Conservation (phyloP, 345 rosid genomes). For the Aurinia saxatilis region DNA sequence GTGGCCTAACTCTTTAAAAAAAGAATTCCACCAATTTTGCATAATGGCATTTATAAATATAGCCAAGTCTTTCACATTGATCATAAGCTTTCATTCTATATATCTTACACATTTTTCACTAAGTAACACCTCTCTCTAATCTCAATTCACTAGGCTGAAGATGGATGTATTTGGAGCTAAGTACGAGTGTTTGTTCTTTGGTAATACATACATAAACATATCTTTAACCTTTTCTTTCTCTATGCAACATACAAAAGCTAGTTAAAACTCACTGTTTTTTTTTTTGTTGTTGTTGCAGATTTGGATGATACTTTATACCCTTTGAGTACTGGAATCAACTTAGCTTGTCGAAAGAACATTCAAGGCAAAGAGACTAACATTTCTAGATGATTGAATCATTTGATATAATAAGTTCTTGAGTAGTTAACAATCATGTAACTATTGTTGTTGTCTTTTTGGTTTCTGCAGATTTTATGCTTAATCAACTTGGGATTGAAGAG, state of each 20-base stretch:
- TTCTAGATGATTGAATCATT: slow-evolving; percentile 2
- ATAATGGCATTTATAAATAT: background rate
- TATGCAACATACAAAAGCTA: background rate
- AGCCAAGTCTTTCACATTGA: background rate
- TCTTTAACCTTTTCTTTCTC: background rate
- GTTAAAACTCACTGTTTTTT: background rate
- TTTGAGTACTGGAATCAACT: slow-evolving; percentile 59
- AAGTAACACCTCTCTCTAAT: background rate
- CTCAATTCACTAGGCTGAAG: background rate
- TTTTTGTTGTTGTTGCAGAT: slow-evolving; percentile 37
- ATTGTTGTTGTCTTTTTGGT: background rate
- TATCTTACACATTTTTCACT: background rate
- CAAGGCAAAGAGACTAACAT: slow-evolving; percentile 42
- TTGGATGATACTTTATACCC: slow-evolving; percentile 91
- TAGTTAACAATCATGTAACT: background rate
- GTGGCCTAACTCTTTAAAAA: background rate
- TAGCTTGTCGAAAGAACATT: slow-evolving; percentile 80
- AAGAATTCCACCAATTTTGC: background rate
- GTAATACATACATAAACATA: slow-evolving; percentile 31
- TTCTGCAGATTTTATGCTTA: slow-evolving; percentile 67
- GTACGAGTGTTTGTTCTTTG: slow-evolving; percentile 80
- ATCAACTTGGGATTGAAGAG: slow-evolving; percentile 58
- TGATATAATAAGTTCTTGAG: background rate
- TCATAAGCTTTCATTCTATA: background rate
- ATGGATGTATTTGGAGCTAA: slow-evolving; percentile 57